Base-by-base conservation (phyloP, 805 yeast species). In the Metschnikowia amazonensis region DNA sequence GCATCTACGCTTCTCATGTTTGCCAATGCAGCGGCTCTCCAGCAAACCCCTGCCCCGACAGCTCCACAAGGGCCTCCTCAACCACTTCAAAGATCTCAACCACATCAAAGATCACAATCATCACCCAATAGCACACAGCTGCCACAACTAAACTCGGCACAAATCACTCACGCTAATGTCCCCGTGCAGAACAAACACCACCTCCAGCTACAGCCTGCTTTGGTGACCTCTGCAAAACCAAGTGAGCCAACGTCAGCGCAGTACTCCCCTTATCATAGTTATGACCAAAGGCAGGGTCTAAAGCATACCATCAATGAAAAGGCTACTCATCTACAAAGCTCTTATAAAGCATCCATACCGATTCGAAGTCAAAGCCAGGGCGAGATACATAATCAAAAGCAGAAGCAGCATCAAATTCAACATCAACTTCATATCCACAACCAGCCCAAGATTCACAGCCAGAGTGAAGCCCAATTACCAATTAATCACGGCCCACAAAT, bases 1-100 rank as follows among this genome's bases (percentile, higher is more conserved):
- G 84, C 86, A 1, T 77, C 83, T 14, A 77, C 84, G 18, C 63
- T 80, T 38, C 65, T 80, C 44, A 75, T 79, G 82, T 79, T 80
- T 57, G 82, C 83, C 20, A 79, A 73, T 52, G 74, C 72, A 14
- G 80, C 76, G 3, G 76, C 76, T 14, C 68, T 71, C 42, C 76
- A 71, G 44, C 69, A 63, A 34, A 53, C 52, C 44, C 59, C 56
- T 16, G 47, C 25, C 40, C 48, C 41, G 29, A 36, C 27, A 9
- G 17, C 41, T 5, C n/a, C 33, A 7, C 33, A 37, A 14, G 33
- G 23, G 4, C 33, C 41, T 37, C 33, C 41, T 9, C 41, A 18
- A 18, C 16, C 31, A 25, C 31, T 5, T n/a, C 23, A n/a, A n/a
- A n/a, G n/a, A n/a, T n/a, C 41, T 8, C 41, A 17, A 20, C 13